Evolutionary conservation across 1,284 basidiomycete genomes (phyloP).

Genomic region (Stygiomarasmius scandens): DNA sequence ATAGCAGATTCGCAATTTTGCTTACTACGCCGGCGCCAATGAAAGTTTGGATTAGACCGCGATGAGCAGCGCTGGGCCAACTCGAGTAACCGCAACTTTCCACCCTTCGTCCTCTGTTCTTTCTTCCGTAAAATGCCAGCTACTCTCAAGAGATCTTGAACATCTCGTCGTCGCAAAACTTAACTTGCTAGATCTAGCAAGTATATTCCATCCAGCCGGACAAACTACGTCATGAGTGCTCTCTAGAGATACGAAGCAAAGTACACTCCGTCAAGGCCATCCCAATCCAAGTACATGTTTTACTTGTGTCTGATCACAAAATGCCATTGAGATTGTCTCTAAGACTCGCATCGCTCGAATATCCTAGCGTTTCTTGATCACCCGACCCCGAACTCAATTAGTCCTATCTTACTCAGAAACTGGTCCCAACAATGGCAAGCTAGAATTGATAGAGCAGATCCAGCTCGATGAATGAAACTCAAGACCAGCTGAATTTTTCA

Average conservation of each 20-base stretch:
- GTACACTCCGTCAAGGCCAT: conserved; percentile 58
- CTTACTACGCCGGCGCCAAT: neutral
- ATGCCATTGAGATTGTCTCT: neutral
- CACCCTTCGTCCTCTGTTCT: conserved; percentile 36
- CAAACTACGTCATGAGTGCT: conserved; percentile 59
- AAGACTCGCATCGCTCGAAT: conserved; percentile 51
- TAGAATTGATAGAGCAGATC: conserved; percentile 43
- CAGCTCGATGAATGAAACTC: conserved; percentile 57
- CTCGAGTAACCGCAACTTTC: conserved; percentile 14
- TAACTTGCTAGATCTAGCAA: conserved; percentile 62
- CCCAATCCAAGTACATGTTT: conserved; percentile 49
- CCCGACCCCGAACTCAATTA: conserved; percentile 71
- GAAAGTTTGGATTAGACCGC: neutral
- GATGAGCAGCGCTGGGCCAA: neutral
- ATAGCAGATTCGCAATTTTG: no score
- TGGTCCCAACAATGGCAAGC: conserved; percentile 34
- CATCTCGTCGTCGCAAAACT: conserved; percentile 70
- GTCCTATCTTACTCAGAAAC: conserved; percentile 54
- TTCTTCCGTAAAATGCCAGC: conserved; percentile 61
- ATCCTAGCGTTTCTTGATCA: conserved; percentile 70
- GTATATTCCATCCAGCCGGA: conserved; percentile 62
- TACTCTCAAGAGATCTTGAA: conserved; percentile 52
- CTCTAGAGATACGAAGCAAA: conserved; percentile 66
- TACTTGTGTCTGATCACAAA: neutral
- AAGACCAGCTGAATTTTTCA: conserved; percentile 68